Conservation (phyloP, 2,329 filamentous ascomycete genomes). For the Alternaria panax region DNA sequence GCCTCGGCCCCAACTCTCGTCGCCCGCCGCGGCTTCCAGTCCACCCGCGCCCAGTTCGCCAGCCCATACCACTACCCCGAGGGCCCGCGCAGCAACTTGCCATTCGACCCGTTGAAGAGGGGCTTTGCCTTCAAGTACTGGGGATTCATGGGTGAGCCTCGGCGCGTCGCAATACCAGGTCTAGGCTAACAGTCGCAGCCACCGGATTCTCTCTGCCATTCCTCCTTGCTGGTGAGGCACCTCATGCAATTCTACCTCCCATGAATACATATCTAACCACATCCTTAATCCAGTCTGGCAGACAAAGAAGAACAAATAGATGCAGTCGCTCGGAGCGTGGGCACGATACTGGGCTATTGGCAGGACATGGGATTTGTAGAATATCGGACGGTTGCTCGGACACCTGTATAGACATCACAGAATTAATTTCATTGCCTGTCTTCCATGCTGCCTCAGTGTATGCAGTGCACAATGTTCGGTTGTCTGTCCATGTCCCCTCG, state of each 20-base stretch:
- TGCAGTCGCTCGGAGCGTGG: conserved; percentile 19
- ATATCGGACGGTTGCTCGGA: conserved; percentile 38
- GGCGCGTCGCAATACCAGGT: conserved; percentile 23
- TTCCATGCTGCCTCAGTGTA: conserved; percentile 5
- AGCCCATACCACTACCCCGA: conserved; percentile 99
- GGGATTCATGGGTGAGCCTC: conserved; percentile 72
- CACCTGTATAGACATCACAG: conserved; percentile 44
- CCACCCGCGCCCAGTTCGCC: conserved; percentile 82
- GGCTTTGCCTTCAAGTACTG: conserved; percentile 87
- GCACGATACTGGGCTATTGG: conserved; percentile 24
- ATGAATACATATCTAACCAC: conserved; percentile 28
- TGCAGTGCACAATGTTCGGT: neutral
- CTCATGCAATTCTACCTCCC: neutral
- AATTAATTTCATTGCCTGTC: conserved; percentile 48
- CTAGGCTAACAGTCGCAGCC: conserved; percentile 57
- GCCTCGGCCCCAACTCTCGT: conserved; percentile 68
- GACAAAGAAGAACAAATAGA: conserved; percentile 66
- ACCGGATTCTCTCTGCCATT: conserved; percentile 67
- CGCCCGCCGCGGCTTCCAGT: conserved; percentile 92
- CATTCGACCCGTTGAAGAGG: conserved; percentile 93
- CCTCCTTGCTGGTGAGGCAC: conserved; percentile 67
- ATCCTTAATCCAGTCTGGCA: conserved; percentile 65
- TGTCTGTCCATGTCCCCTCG: conserved; percentile 3
- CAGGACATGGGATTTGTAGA: conserved; percentile 40
- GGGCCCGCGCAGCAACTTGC: conserved; percentile 91